phyloP scores from a whole-genome alignment of 2,329 filamentous ascomycete genomes.

The Domatiomyces catenatus region DNA sequence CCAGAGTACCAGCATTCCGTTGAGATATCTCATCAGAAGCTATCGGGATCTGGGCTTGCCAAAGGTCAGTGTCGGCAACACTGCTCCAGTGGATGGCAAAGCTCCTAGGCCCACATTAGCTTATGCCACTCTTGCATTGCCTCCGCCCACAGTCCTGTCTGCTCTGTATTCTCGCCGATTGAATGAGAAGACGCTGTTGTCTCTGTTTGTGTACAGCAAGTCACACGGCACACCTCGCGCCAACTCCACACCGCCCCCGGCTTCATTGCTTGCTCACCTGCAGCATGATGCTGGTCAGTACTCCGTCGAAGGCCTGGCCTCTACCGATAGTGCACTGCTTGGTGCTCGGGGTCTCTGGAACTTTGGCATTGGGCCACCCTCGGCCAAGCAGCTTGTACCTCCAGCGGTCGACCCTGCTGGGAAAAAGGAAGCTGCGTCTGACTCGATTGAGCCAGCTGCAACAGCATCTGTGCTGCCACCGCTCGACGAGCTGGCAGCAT shows the following conservation, averaged over 20 bases:
- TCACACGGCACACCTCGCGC: constrained; percentile 18
- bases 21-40: constrained; percentile 63
- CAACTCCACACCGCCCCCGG: constrained; percentile 36
- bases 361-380: constrained; percentile 54
- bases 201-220: constrained; percentile 44
- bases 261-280: constrained; percentile 30
- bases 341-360: constrained; percentile 86
- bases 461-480: constrained; percentile 13
- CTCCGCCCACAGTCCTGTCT: constrained; percentile 68
- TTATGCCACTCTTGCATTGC: constrained; percentile 31
- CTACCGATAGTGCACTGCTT: constrained; percentile 78
- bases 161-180: constrained; percentile 68
- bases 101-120: constrained; percentile 27
- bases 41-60: constrained; percentile 40
- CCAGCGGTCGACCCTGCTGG: not conserved
- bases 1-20: constrained; percentile 58
- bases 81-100: constrained; percentile 49
- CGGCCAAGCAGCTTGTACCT: not conserved
- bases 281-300: constrained; percentile 72
- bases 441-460: constrained; percentile 2
- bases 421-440: constrained; percentile 5
- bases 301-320: constrained; percentile 77
- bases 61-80: constrained; percentile 20
- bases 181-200: constrained; percentile 61
- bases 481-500: constrained; percentile 21